Evolutionary conservation across 2,329 filamentous ascomycete genomes (phyloP), one percentile per base, ranked within the genome.

Genomic region (Metarhizium sp.): DNA sequence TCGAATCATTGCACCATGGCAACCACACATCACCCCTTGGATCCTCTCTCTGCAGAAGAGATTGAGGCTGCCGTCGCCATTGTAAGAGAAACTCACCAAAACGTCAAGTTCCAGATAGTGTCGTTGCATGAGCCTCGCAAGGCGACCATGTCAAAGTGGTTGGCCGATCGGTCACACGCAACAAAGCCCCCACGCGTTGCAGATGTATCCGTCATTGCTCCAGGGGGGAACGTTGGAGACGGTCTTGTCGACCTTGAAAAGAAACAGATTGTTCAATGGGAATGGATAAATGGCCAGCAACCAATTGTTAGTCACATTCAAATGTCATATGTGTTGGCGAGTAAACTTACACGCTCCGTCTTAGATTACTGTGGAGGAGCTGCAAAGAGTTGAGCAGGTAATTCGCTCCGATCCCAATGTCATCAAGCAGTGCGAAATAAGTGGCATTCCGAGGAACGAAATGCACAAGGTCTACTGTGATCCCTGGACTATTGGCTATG

Each of bases 401-500:
- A 81, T 84, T 54, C 81, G 90, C 60, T 84, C 84, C 63, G 88
- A 95, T 66, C 81, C 87, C 6, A 87, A 86, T 63, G 89, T 95
- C 57, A 92, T 95, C 62, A 88, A 95, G 71, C 90, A 95, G 71
- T 95, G 90, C 65, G 80, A 80, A 6, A 80, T 95, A 56, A 80
- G 90, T 16, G 53, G 53, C 46, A 51, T 54, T 18, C 7, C 46
- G 8, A 42, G 18, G 30, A 32, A 49, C 6, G 51, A 57, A n/a
- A 96, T 96, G 92, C 76, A 94, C 76, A 96, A 96, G 73, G 89
- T 96, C 50, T 96, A 95, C 75, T 95, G 91, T 71, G 92, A 96
- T 68, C 90, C 90, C 11, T 96, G 92, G 92, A 95, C 92, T 1
- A 95, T 96, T 70, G 92, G 92, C 51, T 95, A 90, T 67, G 92